Evolutionary conservation across 768 basidiomycete genomes (phyloP), one percentile per base, ranked within the genome.

Genomic region (Sarcodon sp.): DNA sequence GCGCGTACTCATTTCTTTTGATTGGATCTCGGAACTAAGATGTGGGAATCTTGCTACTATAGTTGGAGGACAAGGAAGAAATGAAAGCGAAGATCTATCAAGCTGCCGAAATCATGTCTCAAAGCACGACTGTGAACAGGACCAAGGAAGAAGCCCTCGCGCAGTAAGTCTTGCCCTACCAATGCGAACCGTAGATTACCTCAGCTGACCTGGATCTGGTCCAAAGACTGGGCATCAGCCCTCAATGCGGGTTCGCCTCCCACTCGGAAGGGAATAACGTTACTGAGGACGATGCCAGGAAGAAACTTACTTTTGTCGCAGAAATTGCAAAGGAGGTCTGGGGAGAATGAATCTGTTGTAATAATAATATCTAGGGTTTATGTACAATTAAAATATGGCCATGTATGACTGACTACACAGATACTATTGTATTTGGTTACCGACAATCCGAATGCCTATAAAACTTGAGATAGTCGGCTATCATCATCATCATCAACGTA

Each of bases 241-340:
- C 73, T 0, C 73, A 76, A 57, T 76, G 74, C 46, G 75, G 74
- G 9, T 75, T 73, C 51, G 71, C 72, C 12, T 66, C 64, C 6
- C 71, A 71, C 50, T 56, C 64, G 1, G 71, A 72, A 36, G 71
- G 73, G 0, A 75, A 74, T 53, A 51, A 55, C 34, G 61, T 73
- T 13, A 50, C 47, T 4, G 55, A 58, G 13, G 60, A 63, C 3
- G 67, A 70, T 45, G 65, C 71, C 56, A 57, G 57, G 44, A 52
- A 54, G 36, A 68, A 68, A 57, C 57, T 68, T 12, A 6, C 53
- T 38, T 59, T 69, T 34, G 63, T 67, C 35, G 59, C 60, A 33
- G 59, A 65, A 16, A 60, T 64, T 13, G 68, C 70, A n/a, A 48
- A 52, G 34, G 58, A 60, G 39, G 60, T 70, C 51, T 70, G 69